phyloP scores from a whole-genome alignment of 78 protist genomes.

The Dictyostelium purpureum region DNA sequence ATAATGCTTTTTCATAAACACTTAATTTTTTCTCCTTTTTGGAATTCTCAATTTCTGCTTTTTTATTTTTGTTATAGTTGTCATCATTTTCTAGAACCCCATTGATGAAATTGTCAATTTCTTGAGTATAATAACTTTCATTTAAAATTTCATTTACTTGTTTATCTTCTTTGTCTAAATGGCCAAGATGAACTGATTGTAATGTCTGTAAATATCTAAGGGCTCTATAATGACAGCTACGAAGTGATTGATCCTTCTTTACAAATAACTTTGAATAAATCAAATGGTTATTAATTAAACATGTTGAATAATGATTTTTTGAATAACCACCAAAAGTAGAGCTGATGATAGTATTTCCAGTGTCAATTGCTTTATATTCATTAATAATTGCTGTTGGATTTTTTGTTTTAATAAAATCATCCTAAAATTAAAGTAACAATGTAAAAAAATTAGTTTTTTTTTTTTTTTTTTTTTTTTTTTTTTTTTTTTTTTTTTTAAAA shows the following conservation, averaged over 20 bases:
- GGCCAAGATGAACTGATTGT: not conserved
- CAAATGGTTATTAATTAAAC: not conserved
- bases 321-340: too few relatives aligned
- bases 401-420: not conserved
- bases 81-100: too few relatives aligned
- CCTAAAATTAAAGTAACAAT: too few relatives aligned
- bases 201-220: not conserved
- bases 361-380: not conserved
- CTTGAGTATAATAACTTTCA: not conserved
- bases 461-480: too few relatives aligned
- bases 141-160: not conserved
- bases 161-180: not conserved
- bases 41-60: too few relatives aligned
- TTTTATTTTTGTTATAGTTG: too few relatives aligned
- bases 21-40: too few relatives aligned
- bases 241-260: not conserved
- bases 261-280: not conserved
- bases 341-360: too few relatives aligned
- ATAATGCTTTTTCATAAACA: not conserved
- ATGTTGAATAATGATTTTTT: not conserved
- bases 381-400: not conserved
- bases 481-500: too few relatives aligned
- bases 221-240: not conserved
- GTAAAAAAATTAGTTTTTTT: too few relatives aligned
- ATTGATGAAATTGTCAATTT: too few relatives aligned